Evolutionary conservation across 495 filamentous ascomycete genomes (phyloP).

Genomic region (Stereocaulon alpinum): DNA sequence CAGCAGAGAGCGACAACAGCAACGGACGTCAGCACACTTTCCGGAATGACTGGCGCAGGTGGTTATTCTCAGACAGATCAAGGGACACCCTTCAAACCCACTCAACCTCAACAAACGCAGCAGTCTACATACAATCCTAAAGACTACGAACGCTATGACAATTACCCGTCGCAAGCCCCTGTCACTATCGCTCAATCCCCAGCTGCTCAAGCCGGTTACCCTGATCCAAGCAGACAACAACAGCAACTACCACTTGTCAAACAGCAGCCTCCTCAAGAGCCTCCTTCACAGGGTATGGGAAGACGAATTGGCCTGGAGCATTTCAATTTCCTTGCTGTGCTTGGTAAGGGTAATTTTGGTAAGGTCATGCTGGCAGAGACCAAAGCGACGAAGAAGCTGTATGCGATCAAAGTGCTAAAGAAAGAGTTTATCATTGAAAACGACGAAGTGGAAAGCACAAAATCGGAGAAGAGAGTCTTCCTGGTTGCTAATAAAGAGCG

Average conservation of each 20-base stretch:
- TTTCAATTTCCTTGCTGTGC: conserved; percentile 98
- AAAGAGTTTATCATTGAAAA: conserved; percentile 99
- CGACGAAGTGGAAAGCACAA: conserved; percentile 97
- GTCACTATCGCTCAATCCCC: conserved; percentile 25
- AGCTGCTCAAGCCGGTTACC: conserved; percentile 29
- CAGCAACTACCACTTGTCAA: conserved; percentile 23
- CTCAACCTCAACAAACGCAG: conserved; percentile 39
- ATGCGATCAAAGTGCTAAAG: conserved; percentile 98
- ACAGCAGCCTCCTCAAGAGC: conserved; percentile 36
- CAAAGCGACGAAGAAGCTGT: conserved; percentile 80
- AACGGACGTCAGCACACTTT: conserved; percentile 31
- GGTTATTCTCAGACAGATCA: conserved; percentile 23
- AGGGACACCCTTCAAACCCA: conserved; percentile 17
- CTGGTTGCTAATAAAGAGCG: conserved; percentile 95
- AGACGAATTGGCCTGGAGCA: conserved; percentile 87
- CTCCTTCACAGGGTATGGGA: conserved; percentile 54
- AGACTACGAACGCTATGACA: conserved; percentile 55
- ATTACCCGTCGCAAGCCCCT: conserved; percentile 30
- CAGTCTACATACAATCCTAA: conserved; percentile 63
- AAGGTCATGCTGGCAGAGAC: conserved; percentile 99
- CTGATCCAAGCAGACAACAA: conserved; percentile 29
- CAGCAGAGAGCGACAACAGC: conserved; percentile 17
- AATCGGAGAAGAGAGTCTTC: conserved; percentile 96
- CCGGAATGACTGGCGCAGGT: conserved; percentile 30
- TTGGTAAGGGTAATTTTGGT: conserved; percentile 98